These are phyloP conservation scores for Clarireedia hainanense DNA, from an alignment of 2,329 filamentous ascomycete genomes.

Conservation along the genomic window DNA sequence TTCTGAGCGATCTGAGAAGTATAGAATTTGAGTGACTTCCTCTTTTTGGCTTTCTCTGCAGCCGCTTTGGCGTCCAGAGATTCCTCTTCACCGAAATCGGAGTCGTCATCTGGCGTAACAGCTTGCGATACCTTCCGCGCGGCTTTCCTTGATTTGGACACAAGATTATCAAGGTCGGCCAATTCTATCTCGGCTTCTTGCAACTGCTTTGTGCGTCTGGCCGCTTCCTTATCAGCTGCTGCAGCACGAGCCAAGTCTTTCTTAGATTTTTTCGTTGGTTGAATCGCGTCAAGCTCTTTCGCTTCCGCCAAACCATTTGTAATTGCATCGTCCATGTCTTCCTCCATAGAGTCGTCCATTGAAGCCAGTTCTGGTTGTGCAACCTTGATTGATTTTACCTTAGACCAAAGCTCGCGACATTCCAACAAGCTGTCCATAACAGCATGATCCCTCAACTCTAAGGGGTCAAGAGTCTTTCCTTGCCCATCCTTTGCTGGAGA, in stretches of 20 bases:
- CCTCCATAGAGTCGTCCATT: constrained; percentile 16
- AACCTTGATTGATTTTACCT: constrained; percentile 55
- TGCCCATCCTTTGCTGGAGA: constrained; percentile 55
- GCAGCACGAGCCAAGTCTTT: constrained; percentile 32
- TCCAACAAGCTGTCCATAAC: constrained; percentile 80
- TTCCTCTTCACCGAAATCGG: constrained; percentile 91
- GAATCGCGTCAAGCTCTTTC: background rate
- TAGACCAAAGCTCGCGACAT: constrained; percentile 74
- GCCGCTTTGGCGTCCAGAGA: constrained; percentile 68
- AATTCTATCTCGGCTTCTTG: constrained; percentile 35
- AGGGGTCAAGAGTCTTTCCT: constrained; percentile 58
- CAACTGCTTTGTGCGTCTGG: constrained; percentile 29
- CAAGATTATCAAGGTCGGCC: constrained; percentile 30
- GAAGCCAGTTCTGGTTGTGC: constrained; percentile 26
- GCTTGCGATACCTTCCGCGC: constrained; percentile 32
- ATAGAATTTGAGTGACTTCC: constrained; percentile 94
- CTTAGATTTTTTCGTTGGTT: constrained; percentile 19
- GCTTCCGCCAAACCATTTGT: constrained; percentile 1
- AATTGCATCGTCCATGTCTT: constrained; percentile 24
- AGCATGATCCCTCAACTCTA: constrained; percentile 79
- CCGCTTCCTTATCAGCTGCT: constrained; percentile 30
- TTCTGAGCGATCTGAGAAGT: constrained; percentile 97
- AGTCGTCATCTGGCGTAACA: constrained; percentile 58
- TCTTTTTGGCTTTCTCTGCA: constrained; percentile 79
- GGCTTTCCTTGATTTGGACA: constrained; percentile 19